Conservation (phyloP, 805 yeast species). For the Brettanomyces custersianus region DNA sequence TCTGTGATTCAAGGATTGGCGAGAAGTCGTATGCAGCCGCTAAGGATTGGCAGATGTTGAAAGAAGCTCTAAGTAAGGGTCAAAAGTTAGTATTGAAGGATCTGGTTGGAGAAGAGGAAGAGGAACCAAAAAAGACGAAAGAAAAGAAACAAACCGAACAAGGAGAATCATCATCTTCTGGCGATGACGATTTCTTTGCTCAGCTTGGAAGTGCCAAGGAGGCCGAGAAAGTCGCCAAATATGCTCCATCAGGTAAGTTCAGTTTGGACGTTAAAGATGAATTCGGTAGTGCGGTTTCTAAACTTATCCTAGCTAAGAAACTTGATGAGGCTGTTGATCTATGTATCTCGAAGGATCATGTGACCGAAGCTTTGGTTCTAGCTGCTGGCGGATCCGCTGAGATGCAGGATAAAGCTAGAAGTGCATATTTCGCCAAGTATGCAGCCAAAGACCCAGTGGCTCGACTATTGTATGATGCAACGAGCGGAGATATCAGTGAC, state of each 20-base stretch:
- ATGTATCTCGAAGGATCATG: slow-evolving; percentile 52
- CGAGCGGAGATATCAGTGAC: slow-evolving; percentile 49
- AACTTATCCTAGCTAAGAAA: slow-evolving; percentile 52
- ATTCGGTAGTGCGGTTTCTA: slow-evolving; percentile 38
- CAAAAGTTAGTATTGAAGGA: slow-evolving; percentile 40
- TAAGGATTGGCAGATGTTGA: slow-evolving; percentile 57
- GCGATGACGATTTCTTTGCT: slow-evolving; percentile 33
- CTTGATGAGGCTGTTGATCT: slow-evolving; percentile 56
- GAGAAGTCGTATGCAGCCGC: slow-evolving; percentile 26
- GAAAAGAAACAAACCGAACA: background rate
- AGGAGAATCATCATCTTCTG: slow-evolving; percentile 2
- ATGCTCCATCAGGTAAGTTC: slow-evolving; percentile 49
- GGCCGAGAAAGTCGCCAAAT: slow-evolving; percentile 12
- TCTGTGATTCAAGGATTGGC: slow-evolving; percentile 47
- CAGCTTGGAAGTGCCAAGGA: slow-evolving; percentile 18
- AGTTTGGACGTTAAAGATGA: slow-evolving; percentile 24
- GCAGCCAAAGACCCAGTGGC: slow-evolving; percentile 48
- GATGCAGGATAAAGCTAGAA: slow-evolving; percentile 58
- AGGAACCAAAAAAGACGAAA: slow-evolving; percentile 4
- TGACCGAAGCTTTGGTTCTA: slow-evolving; percentile 74
- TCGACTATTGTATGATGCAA: slow-evolving; percentile 62
- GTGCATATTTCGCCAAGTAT: slow-evolving; percentile 58
- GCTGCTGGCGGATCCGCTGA: slow-evolving; percentile 60
- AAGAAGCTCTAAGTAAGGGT: slow-evolving; percentile 41
- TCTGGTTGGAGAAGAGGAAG: slow-evolving; percentile 7